These are phyloP conservation scores for Poa annua DNA, from an alignment of 176 grass and related monocot genomes.

Conservation along the genomic window DNA sequence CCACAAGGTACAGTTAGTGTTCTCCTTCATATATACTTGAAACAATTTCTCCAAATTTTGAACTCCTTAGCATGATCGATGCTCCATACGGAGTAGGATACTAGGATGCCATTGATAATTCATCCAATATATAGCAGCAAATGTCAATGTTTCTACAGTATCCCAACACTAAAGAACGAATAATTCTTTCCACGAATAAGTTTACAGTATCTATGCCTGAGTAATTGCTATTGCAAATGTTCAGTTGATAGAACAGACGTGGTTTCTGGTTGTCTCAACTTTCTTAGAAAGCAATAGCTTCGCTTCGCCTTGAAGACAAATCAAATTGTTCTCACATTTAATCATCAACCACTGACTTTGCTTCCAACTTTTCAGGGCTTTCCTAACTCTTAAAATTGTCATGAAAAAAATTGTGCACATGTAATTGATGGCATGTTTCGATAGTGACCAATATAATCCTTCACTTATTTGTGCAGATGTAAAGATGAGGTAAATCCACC, in stretches of 20 bases:
- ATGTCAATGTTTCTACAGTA: neutral
- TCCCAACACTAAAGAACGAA: neutral
- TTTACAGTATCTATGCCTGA: neutral
- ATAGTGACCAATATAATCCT: neutral
- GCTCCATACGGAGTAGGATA: neutral
- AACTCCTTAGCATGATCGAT: neutral
- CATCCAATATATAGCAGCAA: neutral
- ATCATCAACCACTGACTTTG: neutral
- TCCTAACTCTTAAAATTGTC: neutral
- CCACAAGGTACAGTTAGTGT: conserved; percentile 41
- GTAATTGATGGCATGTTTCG: neutral
- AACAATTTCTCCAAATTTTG: neutral
- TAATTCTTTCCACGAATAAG: neutral
- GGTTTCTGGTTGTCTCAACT: neutral
- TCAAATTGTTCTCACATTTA: neutral
- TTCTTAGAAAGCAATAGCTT: neutral
- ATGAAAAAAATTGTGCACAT: neutral
- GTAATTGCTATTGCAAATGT: neutral
- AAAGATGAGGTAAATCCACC: conserved; percentile 56
- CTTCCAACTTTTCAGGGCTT: conserved; percentile 17
- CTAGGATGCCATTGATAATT: neutral
- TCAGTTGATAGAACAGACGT: neutral
- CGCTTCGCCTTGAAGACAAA: conserved; percentile 15
- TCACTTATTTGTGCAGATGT: conserved; percentile 35
- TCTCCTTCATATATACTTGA: neutral